A percentile compares a stretch with the other conserved stretches of the same genome.
Evolutionary conservation across 2,329 filamentous ascomycete genomes (phyloP).

Genomic region (Apiospora arundinis): DNA sequence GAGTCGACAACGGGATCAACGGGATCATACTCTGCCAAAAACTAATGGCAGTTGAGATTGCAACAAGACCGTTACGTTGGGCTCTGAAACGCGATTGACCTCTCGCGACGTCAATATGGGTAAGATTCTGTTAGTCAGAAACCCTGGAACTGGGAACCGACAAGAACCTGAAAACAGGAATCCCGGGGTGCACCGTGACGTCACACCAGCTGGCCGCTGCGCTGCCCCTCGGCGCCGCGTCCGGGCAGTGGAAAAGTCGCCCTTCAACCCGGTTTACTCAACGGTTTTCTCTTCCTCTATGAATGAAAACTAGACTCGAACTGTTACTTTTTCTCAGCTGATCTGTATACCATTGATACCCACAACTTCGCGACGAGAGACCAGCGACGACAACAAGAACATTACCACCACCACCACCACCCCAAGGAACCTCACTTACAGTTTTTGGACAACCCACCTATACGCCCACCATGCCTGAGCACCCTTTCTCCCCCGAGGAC

Average conservation of each 20-base stretch:
- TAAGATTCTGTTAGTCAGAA: neutral
- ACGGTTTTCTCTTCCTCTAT: neutral
- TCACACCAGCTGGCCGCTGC: slow-evolving; percentile 19
- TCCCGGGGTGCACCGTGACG: slow-evolving; percentile 25
- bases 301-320: neutral
- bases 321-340: neutral
- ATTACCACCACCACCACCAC: neutral
- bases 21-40: neutral
- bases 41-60: neutral
- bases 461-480: slow-evolving; percentile 17
- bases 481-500: slow-evolving; percentile 42
- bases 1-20: neutral
- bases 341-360: neutral
- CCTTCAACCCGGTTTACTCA: neutral
- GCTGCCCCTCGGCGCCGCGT: neutral
- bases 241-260: neutral
- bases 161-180: slow-evolving; percentile 23
- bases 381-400: neutral
- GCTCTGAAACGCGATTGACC: neutral
- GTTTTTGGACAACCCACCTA: neutral
- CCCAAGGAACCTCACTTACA: neutral
- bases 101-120: neutral
- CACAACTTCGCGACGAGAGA: neutral
- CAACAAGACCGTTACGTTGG: neutral
- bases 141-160: slow-evolving; percentile 20